These are phyloP conservation scores for Reutealis trisperma DNA, from an alignment of 345 rosid species.

Conservation along the genomic window DNA sequence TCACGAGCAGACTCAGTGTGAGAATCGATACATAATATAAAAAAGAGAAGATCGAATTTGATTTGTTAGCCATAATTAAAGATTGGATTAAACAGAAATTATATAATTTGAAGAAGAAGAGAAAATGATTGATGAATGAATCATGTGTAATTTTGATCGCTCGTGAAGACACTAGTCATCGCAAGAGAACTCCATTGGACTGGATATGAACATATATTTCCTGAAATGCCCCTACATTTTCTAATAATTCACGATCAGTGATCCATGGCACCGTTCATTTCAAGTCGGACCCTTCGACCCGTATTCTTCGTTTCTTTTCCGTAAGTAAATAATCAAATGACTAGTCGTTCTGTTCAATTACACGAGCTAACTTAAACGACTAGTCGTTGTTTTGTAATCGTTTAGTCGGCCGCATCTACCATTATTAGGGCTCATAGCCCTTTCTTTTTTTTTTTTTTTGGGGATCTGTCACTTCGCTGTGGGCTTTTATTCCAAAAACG, in stretches of 20 bases:
- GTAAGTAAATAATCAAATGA: too few species aligned
- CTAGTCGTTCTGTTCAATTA: too few species aligned
- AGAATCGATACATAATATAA: not conserved
- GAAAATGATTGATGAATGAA: not conserved
- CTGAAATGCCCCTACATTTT: not conserved
- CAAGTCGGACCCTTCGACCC: too few species aligned
- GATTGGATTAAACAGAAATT: not conserved
- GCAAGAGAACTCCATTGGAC: not conserved
- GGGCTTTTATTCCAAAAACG: too few species aligned
- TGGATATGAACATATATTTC: not conserved
- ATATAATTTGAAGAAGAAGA: not conserved
- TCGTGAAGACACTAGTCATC: not conserved
- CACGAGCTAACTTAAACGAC: too few species aligned
- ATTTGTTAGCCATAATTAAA: slow-evolving; percentile 3
- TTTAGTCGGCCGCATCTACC: too few species aligned
- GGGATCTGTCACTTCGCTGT: too few species aligned
- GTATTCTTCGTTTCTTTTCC: too few species aligned
- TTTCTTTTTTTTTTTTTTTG: too few species aligned
- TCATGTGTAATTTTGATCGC: not conserved
- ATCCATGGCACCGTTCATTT: too few species aligned
- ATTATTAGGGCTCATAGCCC: too few species aligned
- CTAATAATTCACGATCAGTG: not conserved
- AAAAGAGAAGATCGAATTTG: not conserved
- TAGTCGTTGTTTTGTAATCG: too few species aligned
- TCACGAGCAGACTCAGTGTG: slow-evolving; percentile 13